phyloP scores from a whole-genome alignment of 1,284 basidiomycete genomes.

The Trametes versicolor region DNA sequence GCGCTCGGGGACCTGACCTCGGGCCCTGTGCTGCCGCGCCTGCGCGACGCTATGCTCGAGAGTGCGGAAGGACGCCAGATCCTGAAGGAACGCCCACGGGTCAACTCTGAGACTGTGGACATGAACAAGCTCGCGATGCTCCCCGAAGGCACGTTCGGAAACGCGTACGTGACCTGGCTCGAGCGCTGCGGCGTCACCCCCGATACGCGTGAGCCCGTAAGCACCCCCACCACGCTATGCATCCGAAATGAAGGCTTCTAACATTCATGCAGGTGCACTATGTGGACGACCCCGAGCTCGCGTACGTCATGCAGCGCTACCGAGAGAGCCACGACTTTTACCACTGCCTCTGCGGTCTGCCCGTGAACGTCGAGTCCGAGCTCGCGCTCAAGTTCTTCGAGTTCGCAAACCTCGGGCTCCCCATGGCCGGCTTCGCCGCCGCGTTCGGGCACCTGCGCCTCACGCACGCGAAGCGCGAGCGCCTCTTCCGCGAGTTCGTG shows the following conservation, averaged over 20 bases:
- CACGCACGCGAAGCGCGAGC: conserved; percentile 60
- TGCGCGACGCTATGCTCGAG: conserved; percentile 85
- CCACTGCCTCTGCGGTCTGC: conserved; percentile 89
- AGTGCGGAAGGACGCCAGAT: conserved; percentile 86
- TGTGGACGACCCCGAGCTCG: conserved; percentile 92
- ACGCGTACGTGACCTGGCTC: conserved; percentile 92
- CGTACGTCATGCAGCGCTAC: conserved; percentile 98
- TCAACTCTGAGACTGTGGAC: conserved; percentile 84
- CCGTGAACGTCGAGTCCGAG: conserved; percentile 92
- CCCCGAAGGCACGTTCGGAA: conserved; percentile 86
- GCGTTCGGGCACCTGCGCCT: conserved; percentile 78
- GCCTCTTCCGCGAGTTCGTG: conserved; percentile 82
- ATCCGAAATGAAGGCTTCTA: background rate
- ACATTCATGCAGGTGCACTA: conserved; percentile 80
- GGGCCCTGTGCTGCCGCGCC: conserved; percentile 79
- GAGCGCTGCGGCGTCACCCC: conserved; percentile 92
- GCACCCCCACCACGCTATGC: conserved; percentile 41
- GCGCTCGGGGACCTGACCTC: conserved; percentile 92
- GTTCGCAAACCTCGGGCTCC: conserved; percentile 91
- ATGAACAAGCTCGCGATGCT: conserved; percentile 73
- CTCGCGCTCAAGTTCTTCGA: conserved; percentile 98
- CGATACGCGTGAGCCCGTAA: conserved; percentile 91
- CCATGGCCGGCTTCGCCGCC: conserved; percentile 87
- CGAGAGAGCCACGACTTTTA: conserved; percentile 98
- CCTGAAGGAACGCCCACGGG: conserved; percentile 84